Percentiles rank a stretch among this genome's conserved stretches.
Conservation (phyloP, 2,329 filamentous ascomycete genomes). For the Thermoascus crustaceus region DNA sequence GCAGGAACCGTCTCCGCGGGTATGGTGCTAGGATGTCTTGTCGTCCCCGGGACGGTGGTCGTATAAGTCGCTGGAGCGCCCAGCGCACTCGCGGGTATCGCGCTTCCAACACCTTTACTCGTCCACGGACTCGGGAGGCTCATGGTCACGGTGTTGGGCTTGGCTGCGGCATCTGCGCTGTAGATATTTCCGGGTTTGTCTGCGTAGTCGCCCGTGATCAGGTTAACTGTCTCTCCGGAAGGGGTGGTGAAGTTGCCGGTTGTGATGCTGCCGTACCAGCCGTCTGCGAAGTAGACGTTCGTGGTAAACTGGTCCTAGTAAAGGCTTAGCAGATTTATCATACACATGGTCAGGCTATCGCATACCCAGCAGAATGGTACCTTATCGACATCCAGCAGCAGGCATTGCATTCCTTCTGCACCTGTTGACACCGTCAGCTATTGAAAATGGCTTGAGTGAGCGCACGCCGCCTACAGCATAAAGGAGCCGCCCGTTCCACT, state of each 20-base stretch:
- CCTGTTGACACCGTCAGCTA: background rate
- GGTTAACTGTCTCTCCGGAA: background rate
- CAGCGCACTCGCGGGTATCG: conserved; percentile 36
- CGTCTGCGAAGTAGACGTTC: conserved; percentile 4
- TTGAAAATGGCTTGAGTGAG: background rate
- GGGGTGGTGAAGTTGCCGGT: conserved; percentile 4
- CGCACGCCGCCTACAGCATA: background rate
- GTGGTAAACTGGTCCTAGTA: conserved; percentile 3
- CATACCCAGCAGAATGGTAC: conserved; percentile 5
- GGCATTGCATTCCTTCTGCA: conserved; percentile 2
- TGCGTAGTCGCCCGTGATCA: conserved; percentile 4
- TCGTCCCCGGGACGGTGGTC: background rate
- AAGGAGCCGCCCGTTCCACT: background rate
- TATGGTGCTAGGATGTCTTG: background rate
- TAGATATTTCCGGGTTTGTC: conserved; percentile 4
- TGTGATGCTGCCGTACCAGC: conserved; percentile 5
- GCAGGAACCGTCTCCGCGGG: background rate
- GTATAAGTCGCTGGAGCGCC: conserved; percentile 15
- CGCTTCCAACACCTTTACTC: conserved; percentile 37
- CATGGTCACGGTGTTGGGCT: conserved; percentile 39
- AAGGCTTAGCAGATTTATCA: background rate
- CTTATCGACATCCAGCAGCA: background rate
- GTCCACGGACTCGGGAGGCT: conserved; percentile 40
- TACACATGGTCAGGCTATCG: background rate
- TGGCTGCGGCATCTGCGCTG: conserved; percentile 15